A percentile compares a stretch with the other conserved stretches of the same genome.
phyloP scores from a whole-genome alignment of 1,284 basidiomycete genomes.

The Chondrostereum purpureum region DNA sequence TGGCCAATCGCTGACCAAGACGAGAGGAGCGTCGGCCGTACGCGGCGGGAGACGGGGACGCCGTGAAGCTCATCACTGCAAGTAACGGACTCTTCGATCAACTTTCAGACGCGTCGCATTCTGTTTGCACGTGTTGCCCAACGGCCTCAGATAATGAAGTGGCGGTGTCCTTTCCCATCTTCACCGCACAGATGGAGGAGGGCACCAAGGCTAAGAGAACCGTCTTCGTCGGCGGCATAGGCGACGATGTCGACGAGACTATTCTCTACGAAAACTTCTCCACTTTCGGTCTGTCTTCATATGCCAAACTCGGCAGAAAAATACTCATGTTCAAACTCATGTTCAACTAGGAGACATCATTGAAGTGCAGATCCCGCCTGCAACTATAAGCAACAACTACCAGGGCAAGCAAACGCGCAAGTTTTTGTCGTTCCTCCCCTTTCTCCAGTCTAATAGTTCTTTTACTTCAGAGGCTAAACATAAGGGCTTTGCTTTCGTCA shows the following conservation, averaged over 20 bases:
- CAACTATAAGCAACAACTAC: conserved; percentile 51
- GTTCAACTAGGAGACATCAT: conserved; percentile 65
- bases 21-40: no score
- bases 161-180: not conserved
- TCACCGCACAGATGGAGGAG: conserved; percentile 54
- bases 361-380: conserved; percentile 72
- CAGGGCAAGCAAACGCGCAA: no score
- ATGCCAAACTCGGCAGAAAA: not conserved
- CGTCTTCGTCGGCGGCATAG: conserved; percentile 70
- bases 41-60: no score
- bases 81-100: no score
- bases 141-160: not conserved
- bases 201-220: conserved; percentile 78
- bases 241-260: conserved; percentile 68
- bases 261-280: conserved; percentile 65
- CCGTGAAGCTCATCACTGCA: no score
- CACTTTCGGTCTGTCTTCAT: conserved; percentile 57
- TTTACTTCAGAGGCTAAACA: conserved; percentile 56
- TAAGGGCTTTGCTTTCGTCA: conserved; percentile 78
- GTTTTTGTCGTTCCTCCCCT: not conserved
- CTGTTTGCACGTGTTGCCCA: not conserved
- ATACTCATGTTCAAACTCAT: conserved; percentile 9
- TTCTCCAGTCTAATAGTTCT: conserved; percentile 2
- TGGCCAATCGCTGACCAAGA: no score
- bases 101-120: not conserved